Conservation (phyloP, 2,329 filamentous ascomycete species). For the Beauveria scarabaeidicola region DNA sequence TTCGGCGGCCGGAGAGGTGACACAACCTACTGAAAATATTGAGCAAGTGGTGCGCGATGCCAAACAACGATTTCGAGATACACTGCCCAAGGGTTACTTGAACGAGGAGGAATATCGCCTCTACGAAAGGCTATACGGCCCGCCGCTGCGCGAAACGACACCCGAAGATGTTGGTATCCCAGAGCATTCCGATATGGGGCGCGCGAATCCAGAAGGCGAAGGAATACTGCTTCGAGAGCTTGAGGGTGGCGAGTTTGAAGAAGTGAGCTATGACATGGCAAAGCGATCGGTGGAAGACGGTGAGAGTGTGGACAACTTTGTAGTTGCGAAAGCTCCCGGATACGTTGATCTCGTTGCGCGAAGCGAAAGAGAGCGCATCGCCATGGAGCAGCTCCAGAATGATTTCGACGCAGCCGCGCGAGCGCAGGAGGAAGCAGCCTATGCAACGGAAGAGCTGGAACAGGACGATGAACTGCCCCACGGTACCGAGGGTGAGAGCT, state of each 20-base stretch:
- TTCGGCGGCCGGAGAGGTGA: background rate
- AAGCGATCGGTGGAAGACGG: conserved; percentile 12
- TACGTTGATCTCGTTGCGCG: conserved; percentile 43
- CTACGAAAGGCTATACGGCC: conserved; percentile 75
- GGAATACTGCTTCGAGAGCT: conserved; percentile 44
- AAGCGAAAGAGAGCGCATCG: conserved; percentile 46
- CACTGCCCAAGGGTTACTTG: conserved; percentile 63
- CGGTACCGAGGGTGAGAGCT: background rate
- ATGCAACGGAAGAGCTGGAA: conserved; percentile 21
- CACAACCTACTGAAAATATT: conserved; percentile 28
- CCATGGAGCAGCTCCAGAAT: conserved; percentile 45
- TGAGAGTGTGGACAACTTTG: background rate
- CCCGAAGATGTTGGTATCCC: conserved; percentile 51
- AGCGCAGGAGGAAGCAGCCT: conserved; percentile 24
- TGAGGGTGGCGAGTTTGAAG: conserved; percentile 50
- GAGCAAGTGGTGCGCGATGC: conserved; percentile 62
- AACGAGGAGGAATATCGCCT: conserved; percentile 61
- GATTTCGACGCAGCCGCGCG: conserved; percentile 44
- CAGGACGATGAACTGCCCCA: conserved; percentile 23
- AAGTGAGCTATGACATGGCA: conserved; percentile 41
- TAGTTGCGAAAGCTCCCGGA: conserved; percentile 20
- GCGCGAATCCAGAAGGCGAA: conserved; percentile 24
- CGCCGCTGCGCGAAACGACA: conserved; percentile 54
- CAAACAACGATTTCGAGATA: conserved; percentile 68
- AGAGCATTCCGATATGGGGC: conserved; percentile 29